Conservation (phyloP, 2,329 filamentous ascomycete species). For the Verticillium longisporum region DNA sequence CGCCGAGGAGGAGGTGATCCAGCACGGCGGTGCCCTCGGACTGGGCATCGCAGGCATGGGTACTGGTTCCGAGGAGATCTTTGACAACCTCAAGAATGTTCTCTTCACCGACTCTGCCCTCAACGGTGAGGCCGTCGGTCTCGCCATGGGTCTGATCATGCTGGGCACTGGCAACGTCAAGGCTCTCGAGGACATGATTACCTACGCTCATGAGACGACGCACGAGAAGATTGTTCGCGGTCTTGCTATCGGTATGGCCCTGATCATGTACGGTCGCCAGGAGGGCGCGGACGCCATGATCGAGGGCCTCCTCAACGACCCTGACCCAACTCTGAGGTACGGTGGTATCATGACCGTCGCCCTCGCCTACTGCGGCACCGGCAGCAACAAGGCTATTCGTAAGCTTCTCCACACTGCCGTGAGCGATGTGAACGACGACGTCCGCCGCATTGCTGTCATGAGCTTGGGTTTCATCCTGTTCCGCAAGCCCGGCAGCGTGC, state of each 20-base stretch:
- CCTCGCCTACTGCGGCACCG: constrained; percentile 91
- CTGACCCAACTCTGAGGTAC: constrained; percentile 88
- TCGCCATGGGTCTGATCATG: constrained; percentile 98
- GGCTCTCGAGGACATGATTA: constrained; percentile 92
- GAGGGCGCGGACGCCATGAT: constrained; percentile 93
- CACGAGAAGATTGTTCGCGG: constrained; percentile 99
- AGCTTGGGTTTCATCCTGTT: constrained; percentile 97
- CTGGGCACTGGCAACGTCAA: constrained; percentile 93
- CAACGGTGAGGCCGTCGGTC: constrained; percentile 91
- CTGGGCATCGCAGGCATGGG: constrained; percentile 97
- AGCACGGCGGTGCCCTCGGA: constrained; percentile 91
- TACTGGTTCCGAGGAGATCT: constrained; percentile 82
- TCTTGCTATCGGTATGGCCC: constrained; percentile 89
- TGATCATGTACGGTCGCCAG: constrained; percentile 97
- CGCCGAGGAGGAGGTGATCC: constrained; percentile 84
- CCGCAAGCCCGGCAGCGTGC: constrained; percentile 93
- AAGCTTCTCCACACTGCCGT: constrained; percentile 94
- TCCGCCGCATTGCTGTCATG: constrained; percentile 93
- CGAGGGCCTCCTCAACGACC: constrained; percentile 85
- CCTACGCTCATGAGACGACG: constrained; percentile 94
- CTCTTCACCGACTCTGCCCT: constrained; percentile 91
- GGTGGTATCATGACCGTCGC: constrained; percentile 99
- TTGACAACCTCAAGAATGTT: constrained; percentile 82
- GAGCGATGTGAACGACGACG: constrained; percentile 96
- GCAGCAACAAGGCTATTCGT: constrained; percentile 97